A percentile compares a stretch with the other conserved stretches of the same genome.
These are phyloP conservation scores for Pleurozium schreberi DNA, from an alignment of 225 moss, liverwort and hornwort species.

Conservation along the genomic window DNA sequence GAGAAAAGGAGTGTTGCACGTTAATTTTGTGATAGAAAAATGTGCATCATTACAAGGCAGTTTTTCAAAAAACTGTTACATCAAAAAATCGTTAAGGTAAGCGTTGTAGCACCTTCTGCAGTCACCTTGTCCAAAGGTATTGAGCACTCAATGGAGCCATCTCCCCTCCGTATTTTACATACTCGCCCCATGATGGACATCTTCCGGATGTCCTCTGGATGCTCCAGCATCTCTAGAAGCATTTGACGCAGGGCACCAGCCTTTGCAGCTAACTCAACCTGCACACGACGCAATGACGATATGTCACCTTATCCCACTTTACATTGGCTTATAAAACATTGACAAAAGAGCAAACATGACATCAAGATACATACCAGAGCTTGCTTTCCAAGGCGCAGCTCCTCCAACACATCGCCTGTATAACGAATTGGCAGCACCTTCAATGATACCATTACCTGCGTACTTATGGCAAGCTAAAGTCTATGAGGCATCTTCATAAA, in stretches of 20 bases:
- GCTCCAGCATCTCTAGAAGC: conserved; percentile 89
- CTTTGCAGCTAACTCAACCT: conserved; percentile 96
- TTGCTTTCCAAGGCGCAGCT: conserved; percentile 91
- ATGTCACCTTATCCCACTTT: not conserved
- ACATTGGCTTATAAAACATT: not conserved
- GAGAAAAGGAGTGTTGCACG: not conserved
- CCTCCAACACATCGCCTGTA: conserved; percentile 89
- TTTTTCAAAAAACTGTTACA: not conserved
- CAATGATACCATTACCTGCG: conserved; percentile 54
- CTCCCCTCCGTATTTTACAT: conserved; percentile 41
- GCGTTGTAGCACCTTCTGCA: conserved; percentile 56
- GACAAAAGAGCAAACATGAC: not conserved
- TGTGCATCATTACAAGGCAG: not conserved
- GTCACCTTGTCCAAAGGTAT: conserved; percentile 60
- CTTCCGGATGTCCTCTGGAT: conserved; percentile 82
- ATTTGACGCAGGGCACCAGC: conserved; percentile 93
- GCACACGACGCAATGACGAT: not conserved
- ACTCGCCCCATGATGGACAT: conserved; percentile 86
- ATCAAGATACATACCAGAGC: conserved; percentile 46
- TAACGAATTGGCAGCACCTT: conserved; percentile 81
- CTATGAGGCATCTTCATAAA: not conserved
- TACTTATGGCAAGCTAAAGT: not conserved
- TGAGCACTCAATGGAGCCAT: conserved; percentile 51
- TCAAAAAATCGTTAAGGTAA: not conserved
- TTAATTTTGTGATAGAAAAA: not conserved